Percentiles rank a stretch among this genome's conserved stretches.
Conservation (phyloP, 176 grass and related monocot genomes). For the Phoenix dactylifera region DNA sequence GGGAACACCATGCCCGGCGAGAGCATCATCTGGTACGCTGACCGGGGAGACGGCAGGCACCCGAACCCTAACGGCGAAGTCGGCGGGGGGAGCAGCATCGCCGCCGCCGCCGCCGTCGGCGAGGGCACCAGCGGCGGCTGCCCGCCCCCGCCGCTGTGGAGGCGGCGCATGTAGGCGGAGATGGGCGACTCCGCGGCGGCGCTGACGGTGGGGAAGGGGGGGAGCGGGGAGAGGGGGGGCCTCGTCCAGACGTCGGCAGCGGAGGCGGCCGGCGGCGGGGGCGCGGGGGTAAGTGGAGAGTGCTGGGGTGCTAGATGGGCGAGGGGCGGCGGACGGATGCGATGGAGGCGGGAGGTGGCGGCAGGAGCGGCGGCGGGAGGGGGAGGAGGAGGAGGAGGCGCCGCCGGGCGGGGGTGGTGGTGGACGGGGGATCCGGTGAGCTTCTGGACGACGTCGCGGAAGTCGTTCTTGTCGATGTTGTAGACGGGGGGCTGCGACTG, state of each 20-base stretch:
- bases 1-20: constrained; percentile 31
- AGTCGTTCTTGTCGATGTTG: constrained; percentile 93
- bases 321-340: constrained; percentile 35
- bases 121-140: constrained; percentile 1
- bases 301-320: constrained; percentile 10
- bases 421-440: constrained; percentile 70
- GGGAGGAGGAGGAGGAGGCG: constrained; percentile 14
- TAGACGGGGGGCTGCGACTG: constrained; percentile 61
- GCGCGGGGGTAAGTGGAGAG: not conserved
- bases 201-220: constrained; percentile 61
- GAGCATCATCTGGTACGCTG: constrained; percentile 46
- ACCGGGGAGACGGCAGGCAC: constrained; percentile 62
- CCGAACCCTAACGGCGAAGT: constrained; percentile 70
- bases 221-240: constrained; percentile 56
- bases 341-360: constrained; percentile 19
- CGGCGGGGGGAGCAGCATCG: constrained; percentile 17
- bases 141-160: constrained; percentile 33
- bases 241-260: constrained; percentile 3
- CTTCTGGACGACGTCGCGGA: constrained; percentile 90
- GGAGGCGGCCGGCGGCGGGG: not conserved
- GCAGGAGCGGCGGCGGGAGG: constrained; percentile 8
- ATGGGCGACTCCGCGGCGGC: constrained; percentile 86
- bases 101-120: not conserved
- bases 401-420: constrained; percentile 24
- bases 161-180: constrained; percentile 90